Evolutionary conservation across 176 grass and related monocot genomes (phyloP).

Genomic region (Carex parvula): DNA sequence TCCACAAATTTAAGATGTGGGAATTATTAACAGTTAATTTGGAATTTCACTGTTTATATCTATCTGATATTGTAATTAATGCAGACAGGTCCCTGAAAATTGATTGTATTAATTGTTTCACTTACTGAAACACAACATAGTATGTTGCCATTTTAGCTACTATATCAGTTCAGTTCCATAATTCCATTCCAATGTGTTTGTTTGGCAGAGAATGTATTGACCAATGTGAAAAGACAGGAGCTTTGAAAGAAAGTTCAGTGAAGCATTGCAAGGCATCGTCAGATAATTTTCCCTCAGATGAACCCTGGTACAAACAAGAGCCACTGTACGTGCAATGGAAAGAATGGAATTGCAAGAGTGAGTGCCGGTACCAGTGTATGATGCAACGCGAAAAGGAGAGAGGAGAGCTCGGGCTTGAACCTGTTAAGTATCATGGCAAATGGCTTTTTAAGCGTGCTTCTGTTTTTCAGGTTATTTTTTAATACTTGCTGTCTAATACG

Average conservation of each 20-base stretch:
- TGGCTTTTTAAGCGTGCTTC: constrained; percentile 78
- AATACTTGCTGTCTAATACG: neutral
- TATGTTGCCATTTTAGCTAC: neutral
- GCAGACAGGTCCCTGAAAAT: neutral
- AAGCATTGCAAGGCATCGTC: constrained; percentile 52
- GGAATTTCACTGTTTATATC: neutral
- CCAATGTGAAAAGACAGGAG: constrained; percentile 58
- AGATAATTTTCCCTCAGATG: constrained; percentile 36
- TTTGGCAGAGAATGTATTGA: constrained; percentile 48
- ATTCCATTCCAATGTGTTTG: neutral
- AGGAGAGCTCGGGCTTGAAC: constrained; percentile 44
- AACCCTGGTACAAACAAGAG: constrained; percentile 76
- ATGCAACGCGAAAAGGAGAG: constrained; percentile 78
- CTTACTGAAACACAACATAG: neutral
- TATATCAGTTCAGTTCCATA: constrained; percentile 13
- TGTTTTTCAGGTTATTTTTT: constrained; percentile 72
- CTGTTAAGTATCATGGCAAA: constrained; percentile 85
- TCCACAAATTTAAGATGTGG: neutral
- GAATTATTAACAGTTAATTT: neutral
- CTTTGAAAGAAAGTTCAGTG: constrained; percentile 50
- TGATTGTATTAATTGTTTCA: neutral
- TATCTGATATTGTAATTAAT: neutral
- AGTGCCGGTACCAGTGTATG: constrained; percentile 90
- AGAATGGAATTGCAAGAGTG: constrained; percentile 89
- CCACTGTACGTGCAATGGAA: constrained; percentile 86